Base-by-base conservation (phyloP, 495 filamentous ascomycete species). In the Penicillium pulvis region DNA sequence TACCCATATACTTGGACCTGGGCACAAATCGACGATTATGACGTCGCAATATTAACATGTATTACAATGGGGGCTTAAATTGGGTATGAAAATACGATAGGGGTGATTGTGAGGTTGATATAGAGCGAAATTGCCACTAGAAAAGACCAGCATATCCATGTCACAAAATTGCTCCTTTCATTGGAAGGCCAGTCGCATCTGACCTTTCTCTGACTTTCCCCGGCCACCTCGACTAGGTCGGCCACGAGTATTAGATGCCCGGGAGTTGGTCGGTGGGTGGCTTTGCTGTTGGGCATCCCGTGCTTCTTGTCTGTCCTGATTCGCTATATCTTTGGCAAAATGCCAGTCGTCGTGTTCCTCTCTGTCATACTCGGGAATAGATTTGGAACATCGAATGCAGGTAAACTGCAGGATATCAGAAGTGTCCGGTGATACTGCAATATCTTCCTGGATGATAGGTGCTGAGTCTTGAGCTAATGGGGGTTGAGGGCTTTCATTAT, bases 271-370 rank as follows among this genome's bases (percentile, higher is more conserved):
- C 39, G 67, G 41, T 30, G 67, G 39, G 20, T 58, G 63, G 20
- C n/a, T 31, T 45, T 58, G 55, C 36, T 64, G 58, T n/a, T 65
- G 73, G 17, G 59, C 66, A 39, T 44, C 61, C 20, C 59, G 66
- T 5, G 68, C 65, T 45, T 69, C 66, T 57, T 74, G 67, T 31
- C 70, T 75, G 47, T 85, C 81, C 59, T 92, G 80, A 7, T 84
- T 81, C 61, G 88, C 88, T 28, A 98, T 80, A 63, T 90, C 86
- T 77, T 90, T 92, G 42, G 94, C 94, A 72, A 97, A 91, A 76
- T 98, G 94, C 90, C 92, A 98, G 70, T 98, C 94, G 42, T 90
- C 81, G 67, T 98, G 94, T 75, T 90, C 92, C 52, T 85, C 81
- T 65, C 86, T 78, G 35, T 85, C 81, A 60, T 76, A 66, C n/a